Base-by-base conservation (phyloP, 164 flowering plant genomes). In the Saururus chinensis region DNA sequence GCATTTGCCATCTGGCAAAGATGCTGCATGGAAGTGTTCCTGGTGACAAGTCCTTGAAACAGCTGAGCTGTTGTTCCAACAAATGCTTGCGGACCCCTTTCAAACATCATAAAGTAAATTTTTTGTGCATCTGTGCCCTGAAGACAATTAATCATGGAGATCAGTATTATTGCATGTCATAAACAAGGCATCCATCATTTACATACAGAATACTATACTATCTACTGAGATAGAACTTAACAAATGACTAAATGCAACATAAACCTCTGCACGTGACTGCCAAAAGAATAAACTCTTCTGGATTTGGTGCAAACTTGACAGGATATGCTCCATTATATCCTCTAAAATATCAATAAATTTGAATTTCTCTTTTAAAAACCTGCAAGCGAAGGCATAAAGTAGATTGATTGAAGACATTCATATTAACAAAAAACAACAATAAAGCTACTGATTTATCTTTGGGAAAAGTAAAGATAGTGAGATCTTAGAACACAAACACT, bases 51-150 rank as follows among this genome's bases (percentile, higher is more conserved):
- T 61, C 79, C 81, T n/a, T 65, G 79, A 49, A 88, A 30, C 64
- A 86, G 41, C 64, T 78, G 76, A 56, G 70, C 49, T 37, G 86
- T 74, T 64, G 74, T 96, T 64, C 75, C 66, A 53, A 86, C 16
- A 72, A 93, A 93, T 57, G 95, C 96, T 54, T 58, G 25, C 20
- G 96, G 98, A 22, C 98, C 98, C 78, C 95, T 80, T 75, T 90
- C 91, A 66, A 84, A 80, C 60, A 93, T 49, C 88, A 93, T 84
- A 68, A 90, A 90, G 73, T 84, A 86, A 0, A 79, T 65, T 69
- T 81, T 90, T 52, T 68, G 80, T 69, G 81, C 76, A 79, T 74
- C 69, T 40, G 95, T 78, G 42, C 82, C 87, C 97, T 67, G 56
- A 37, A 12, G 17, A 57, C 25, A 26, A 66, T 37, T 41, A 37